Evolutionary conservation across 345 rosid genomes (phyloP).

Genomic region (Citrus inodora): DNA sequence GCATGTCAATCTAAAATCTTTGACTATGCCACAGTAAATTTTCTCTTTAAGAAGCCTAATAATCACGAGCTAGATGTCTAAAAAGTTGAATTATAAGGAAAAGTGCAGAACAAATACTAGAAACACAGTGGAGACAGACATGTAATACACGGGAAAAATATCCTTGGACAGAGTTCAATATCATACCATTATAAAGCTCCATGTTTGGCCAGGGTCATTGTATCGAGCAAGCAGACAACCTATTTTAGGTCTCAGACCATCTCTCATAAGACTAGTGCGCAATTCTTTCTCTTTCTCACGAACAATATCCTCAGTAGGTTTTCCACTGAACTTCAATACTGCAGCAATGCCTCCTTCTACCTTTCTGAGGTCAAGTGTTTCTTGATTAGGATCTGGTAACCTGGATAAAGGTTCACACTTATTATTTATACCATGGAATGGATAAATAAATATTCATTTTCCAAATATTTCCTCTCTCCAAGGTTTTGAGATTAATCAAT

Average conservation of each 20-base stretch:
- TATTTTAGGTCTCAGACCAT: conserved; percentile 58
- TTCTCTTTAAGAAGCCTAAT: background rate
- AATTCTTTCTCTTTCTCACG: conserved; percentile 52
- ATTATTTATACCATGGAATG: background rate
- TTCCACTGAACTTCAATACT: conserved; percentile 76
- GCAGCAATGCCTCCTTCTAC: conserved; percentile 77
- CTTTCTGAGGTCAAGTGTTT: conserved; percentile 56
- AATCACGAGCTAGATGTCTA: background rate
- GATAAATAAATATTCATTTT: background rate
- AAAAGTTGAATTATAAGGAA: background rate
- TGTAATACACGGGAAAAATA: background rate
- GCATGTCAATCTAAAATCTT: background rate
- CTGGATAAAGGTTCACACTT: conserved; percentile 34
- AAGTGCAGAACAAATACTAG: background rate
- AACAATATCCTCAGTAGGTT: conserved; percentile 64
- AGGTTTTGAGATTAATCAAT: background rate
- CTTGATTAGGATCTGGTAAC: conserved; percentile 65
- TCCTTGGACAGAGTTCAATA: background rate
- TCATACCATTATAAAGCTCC: conserved; percentile 69
- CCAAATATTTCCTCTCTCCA: background rate
- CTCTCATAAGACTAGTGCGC: conserved; percentile 46
- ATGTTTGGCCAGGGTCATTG: conserved; percentile 83
- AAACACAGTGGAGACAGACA: background rate
- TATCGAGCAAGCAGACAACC: conserved; percentile 88
- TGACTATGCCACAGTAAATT: background rate